Evolutionary conservation across 495 filamentous ascomycete genomes (phyloP), one percentile per base, ranked within the genome.

Genomic region (Lasiosphaeris hirsuta): DNA sequence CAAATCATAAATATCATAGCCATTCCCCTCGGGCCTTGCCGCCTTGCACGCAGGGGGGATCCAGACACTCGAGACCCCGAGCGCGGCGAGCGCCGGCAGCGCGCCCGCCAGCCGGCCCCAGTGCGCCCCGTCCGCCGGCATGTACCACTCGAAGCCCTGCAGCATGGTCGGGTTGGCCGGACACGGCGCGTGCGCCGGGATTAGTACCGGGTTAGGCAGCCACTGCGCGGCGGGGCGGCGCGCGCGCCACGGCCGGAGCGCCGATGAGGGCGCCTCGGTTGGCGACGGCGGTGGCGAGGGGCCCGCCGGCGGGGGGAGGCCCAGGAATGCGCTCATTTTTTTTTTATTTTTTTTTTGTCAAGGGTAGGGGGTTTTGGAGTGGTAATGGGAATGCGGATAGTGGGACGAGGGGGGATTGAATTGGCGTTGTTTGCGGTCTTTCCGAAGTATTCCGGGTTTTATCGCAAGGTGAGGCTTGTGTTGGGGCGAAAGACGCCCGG

Each of bases 111-210:
- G 79, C 30, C 85, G 83, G 14, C 68, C 61, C 83, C 84, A 91
- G 71, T 91, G 88, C 14, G 70, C 69, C 17, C 76, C 71, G 63
- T 88, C 82, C 11, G 79, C 75, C 0, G 85, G 86, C 4, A 86
- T 72, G 68, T 92, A 84, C 88, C 89, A 90, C 73, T 91, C 89
- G 70, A 88, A 91, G 4, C 75, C 81, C 68, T 92, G 85, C 55
- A 90, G 65, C 66, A 91, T 81, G 57, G 84, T 84, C 33, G 59
- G 61, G 63, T 91, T 92, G 5, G 43, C 3, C 0, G 67, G 61
- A 46, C 49, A 59, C 18, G 49, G 58, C 47, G 17, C 18, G 14
- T 44, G 47, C 38, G 33, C 33, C 8, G 55, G 17, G n/a, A 47
- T n/a, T 17, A 63, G 14, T 33, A 54, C 17, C 30, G 64, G 64